phyloP scores from a whole-genome alignment of 306 rosid genomes.

The Heteromeles arbutifolia region DNA sequence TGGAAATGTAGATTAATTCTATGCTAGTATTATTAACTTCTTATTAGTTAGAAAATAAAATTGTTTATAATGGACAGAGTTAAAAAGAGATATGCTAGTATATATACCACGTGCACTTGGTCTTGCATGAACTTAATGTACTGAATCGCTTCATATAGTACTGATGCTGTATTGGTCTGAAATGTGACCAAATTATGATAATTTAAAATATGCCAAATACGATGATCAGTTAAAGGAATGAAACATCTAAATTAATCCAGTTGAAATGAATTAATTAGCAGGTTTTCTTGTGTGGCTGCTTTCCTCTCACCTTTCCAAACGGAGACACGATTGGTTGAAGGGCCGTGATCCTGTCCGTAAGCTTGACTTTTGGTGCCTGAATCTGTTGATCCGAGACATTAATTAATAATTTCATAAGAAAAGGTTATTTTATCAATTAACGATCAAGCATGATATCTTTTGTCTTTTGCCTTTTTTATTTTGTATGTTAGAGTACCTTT shows the following conservation, averaged over 20 bases:
- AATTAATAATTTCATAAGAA: background rate
- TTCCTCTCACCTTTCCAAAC: slow-evolving; percentile 75
- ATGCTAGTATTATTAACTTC: background rate
- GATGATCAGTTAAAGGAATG: background rate
- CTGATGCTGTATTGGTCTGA: slow-evolving; percentile 98
- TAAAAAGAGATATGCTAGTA: background rate
- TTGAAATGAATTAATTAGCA: background rate
- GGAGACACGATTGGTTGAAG: slow-evolving; percentile 99
- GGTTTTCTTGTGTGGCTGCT: slow-evolving; percentile 13
- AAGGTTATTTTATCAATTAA: background rate
- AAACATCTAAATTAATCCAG: background rate
- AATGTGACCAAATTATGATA: slow-evolving; percentile 1
- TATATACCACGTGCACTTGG: slow-evolving; percentile 63
- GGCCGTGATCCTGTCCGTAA: slow-evolving; percentile 73
- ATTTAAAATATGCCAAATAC: background rate
- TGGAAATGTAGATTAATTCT: background rate
- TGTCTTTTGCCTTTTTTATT: background rate
- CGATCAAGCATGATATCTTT: background rate
- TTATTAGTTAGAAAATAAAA: background rate
- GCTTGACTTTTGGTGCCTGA: slow-evolving; percentile 91
- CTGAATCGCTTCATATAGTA: slow-evolving; percentile 79
- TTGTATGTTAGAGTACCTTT: slow-evolving; percentile 44
- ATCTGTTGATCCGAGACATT: slow-evolving; percentile 25
- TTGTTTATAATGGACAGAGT: background rate
- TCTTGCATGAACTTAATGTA: slow-evolving; percentile 85